Evolutionary conservation across 495 filamentous ascomycete genomes (phyloP).

Genomic region (Talaromyces ruber): DNA sequence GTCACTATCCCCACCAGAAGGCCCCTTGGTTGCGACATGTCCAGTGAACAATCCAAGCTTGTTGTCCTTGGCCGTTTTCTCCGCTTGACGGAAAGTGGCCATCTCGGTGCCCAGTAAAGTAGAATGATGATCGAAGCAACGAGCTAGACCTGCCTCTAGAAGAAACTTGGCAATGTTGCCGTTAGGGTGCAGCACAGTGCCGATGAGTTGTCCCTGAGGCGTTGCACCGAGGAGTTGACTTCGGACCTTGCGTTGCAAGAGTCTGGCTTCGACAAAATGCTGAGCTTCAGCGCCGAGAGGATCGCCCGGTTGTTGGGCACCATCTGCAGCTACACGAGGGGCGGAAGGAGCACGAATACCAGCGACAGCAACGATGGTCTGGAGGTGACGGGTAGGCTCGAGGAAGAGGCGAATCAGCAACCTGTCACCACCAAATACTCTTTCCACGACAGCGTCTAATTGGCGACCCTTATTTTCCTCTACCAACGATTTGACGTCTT

Average conservation of each 20-base stretch:
- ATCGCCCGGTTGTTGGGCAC: constrained; percentile 74
- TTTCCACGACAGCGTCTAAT: constrained; percentile 76
- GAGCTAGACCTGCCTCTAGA: constrained; percentile 77
- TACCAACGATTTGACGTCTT: constrained; percentile 61
- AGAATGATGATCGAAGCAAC: constrained; percentile 91
- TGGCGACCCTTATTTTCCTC: constrained; percentile 68
- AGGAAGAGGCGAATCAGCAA: constrained; percentile 75
- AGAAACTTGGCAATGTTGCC: constrained; percentile 88
- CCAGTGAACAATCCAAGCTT: constrained; percentile 71
- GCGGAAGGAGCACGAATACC: constrained; percentile 82
- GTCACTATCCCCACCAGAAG: constrained; percentile 51
- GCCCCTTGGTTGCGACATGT: constrained; percentile 54
- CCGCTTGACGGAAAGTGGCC: constrained; percentile 74
- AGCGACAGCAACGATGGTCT: constrained; percentile 79
- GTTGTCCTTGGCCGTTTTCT: constrained; percentile 70
- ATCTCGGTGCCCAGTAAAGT: constrained; percentile 81
- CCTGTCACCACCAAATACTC: constrained; percentile 83
- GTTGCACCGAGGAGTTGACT: constrained; percentile 76
- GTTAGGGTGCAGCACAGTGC: constrained; percentile 70
- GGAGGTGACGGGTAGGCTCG: constrained; percentile 67
- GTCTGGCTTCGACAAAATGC: constrained; percentile 71
- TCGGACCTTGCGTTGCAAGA: constrained; percentile 79
- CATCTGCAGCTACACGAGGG: constrained; percentile 69
- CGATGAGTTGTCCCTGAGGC: constrained; percentile 77
- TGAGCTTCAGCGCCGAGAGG: constrained; percentile 81